Evolutionary conservation across 2,329 filamentous ascomycete genomes (phyloP).

Genomic region (Dactylellina parvicollis): DNA sequence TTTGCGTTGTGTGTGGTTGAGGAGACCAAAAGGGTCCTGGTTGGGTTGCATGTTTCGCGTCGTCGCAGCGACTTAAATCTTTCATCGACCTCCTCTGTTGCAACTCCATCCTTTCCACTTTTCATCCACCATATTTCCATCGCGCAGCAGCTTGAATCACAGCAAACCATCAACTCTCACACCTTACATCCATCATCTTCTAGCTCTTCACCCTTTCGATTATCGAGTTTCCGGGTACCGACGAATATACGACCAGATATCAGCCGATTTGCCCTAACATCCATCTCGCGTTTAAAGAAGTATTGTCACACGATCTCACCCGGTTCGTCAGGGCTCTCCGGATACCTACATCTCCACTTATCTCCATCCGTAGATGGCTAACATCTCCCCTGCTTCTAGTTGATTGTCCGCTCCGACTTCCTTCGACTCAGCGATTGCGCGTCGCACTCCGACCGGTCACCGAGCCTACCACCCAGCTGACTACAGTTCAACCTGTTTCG

Average conservation of each 20-base stretch:
- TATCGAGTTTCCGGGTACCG: background rate
- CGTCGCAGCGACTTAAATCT: conserved; percentile 39
- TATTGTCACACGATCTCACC: conserved; percentile 18
- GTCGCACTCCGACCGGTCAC: conserved; percentile 2
- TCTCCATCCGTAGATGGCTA: background rate
- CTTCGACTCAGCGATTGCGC: conserved; percentile 14
- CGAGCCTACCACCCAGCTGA: conserved; percentile 1
- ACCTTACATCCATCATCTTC: background rate
- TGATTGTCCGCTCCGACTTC: background rate
- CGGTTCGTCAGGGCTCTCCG: conserved; percentile 8
- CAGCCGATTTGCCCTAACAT: background rate
- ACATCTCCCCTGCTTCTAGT: conserved; percentile 1
- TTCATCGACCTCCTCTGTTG: conserved; percentile 6
- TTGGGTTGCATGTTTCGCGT: conserved; percentile 29
- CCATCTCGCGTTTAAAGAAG: conserved; percentile 9
- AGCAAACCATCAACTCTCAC: background rate
- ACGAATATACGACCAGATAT: background rate
- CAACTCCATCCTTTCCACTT: background rate
- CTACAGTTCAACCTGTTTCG: conserved; percentile 21
- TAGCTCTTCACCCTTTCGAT: background rate
- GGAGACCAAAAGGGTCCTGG: conserved; percentile 15
- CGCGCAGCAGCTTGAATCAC: background rate
- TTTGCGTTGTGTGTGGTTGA: conserved; percentile 49
- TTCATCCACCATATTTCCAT: conserved; percentile 5
- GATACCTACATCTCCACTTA: background rate